Conservation (phyloP, 495 filamentous ascomycete species). For the Xylaria curta region DNA sequence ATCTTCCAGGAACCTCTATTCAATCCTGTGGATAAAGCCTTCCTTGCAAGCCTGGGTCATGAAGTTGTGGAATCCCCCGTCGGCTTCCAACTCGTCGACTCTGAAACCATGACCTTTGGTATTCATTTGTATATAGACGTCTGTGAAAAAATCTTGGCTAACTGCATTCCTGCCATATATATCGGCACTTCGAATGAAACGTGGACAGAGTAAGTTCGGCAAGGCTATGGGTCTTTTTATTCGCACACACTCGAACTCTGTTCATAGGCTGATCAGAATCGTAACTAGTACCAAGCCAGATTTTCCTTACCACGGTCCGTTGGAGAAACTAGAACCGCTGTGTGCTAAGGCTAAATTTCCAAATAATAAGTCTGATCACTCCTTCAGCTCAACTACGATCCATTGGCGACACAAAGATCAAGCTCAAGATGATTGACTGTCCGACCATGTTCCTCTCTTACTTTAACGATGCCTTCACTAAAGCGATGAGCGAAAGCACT, state of each 20-base stretch:
- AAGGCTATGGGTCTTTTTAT: neutral
- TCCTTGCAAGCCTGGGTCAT: slow-evolving; percentile 60
- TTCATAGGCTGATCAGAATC: slow-evolving; percentile 21
- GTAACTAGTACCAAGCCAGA: neutral
- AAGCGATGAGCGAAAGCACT: neutral
- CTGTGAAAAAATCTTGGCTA: slow-evolving; percentile 46
- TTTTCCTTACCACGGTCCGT: slow-evolving; percentile 15
- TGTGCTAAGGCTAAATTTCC: slow-evolving; percentile 47
- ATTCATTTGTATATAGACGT: slow-evolving; percentile 65
- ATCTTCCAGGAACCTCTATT: slow-evolving; percentile 77
- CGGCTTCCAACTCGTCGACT: slow-evolving; percentile 61
- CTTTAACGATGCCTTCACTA: neutral
- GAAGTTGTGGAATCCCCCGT: slow-evolving; percentile 61
- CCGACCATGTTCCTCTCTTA: neutral
- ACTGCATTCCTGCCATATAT: slow-evolving; percentile 44
- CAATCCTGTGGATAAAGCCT: slow-evolving; percentile 63
- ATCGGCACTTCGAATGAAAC: slow-evolving; percentile 49
- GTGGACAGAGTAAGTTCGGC: slow-evolving; percentile 44
- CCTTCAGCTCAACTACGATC: slow-evolving; percentile 48
- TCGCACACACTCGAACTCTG: slow-evolving; percentile 3
- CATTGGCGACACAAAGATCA: slow-evolving; percentile 41
- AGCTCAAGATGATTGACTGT: neutral
- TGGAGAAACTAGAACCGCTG: slow-evolving; percentile 39
- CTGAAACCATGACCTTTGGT: slow-evolving; percentile 57
- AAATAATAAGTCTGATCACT: slow-evolving; percentile 40